Base-by-base conservation (phyloP, 805 yeast genomes). In the Saccharomycopsis selenospora region DNA sequence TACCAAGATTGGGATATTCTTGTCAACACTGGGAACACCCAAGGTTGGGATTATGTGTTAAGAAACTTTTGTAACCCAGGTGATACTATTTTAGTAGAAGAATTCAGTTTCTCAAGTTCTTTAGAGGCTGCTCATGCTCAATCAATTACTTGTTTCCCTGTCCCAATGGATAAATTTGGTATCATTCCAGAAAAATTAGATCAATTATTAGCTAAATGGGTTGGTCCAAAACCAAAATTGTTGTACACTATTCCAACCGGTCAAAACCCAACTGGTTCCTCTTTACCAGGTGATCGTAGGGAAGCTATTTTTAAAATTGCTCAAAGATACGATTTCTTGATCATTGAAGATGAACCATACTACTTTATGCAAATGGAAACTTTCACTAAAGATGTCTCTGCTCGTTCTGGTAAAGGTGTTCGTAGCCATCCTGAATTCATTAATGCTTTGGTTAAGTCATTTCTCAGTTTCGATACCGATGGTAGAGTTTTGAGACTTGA, bases 231-330 rank as follows among this genome's bases (percentile, higher is more conserved):
- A 66, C 98, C 98, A 56, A 88, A 84, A 66, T 70, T 91, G 52
- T 72, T 91, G 58, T 93, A 93, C 77, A 81, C 93, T 36, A 87
- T 91, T 59, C 83, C 93, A 56, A 93, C 98, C 6, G 99, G 99
- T 54, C 98, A 93, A 71, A 91, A 91, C 75, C 99, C 99, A 55
- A 90, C 97, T 17, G 99, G 99, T 33, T 81, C 95, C 3, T 85
- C 88, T 22, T 71, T 93, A 59, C 71, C 83, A 29, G 67, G 60
- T 24, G 90, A 86, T 60, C 80, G 98, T 70, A 85, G 96, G 69
- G 64, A 68, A 53, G 77, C 74, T 49, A 76, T 93, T 56, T 90
- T 89, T 67, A 74, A 76, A 53, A 62, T 91, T 54, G 91, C 95
- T 29, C 81, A 78, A 62, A 82, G 87, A 69, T 85, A 89, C 65